Evolutionary conservation across 345 rosid species (phyloP).

Genomic region (Microthlaspi erraticum): DNA sequence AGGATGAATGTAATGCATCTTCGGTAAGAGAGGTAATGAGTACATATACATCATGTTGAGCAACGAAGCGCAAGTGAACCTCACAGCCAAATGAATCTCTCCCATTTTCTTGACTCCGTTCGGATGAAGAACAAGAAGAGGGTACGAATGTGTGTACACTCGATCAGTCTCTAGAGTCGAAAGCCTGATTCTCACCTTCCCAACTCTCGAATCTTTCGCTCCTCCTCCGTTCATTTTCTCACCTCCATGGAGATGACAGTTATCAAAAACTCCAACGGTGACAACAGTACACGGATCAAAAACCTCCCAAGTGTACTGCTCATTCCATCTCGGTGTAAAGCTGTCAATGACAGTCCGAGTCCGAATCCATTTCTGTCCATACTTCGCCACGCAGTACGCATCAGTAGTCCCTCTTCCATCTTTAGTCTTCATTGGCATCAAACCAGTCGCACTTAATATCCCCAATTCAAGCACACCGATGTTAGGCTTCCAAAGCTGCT

Average conservation of each 20-base stretch:
- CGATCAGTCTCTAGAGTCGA: slow-evolving; percentile 92
- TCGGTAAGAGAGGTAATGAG: slow-evolving; percentile 77
- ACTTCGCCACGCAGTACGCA: slow-evolving; percentile 95
- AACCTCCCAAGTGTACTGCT: slow-evolving; percentile 97
- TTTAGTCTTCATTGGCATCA: slow-evolving; percentile 88
- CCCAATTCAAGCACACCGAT: slow-evolving; percentile 90
- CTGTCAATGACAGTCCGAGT: slow-evolving; percentile 89
- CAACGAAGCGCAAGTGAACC: slow-evolving; percentile 84
- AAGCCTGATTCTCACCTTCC: slow-evolving; percentile 88
- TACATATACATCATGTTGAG: slow-evolving; percentile 96
- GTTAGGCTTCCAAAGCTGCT: slow-evolving; percentile 81
- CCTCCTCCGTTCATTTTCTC: slow-evolving; percentile 59
- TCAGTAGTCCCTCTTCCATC: slow-evolving; percentile 89
- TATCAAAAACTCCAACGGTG: slow-evolving; percentile 90
- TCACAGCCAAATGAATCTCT: slow-evolving; percentile 89
- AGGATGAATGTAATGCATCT: slow-evolving; percentile 92
- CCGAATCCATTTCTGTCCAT: slow-evolving; percentile 91
- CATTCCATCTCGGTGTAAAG: slow-evolving; percentile 95
- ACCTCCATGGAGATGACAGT: slow-evolving; percentile 78
- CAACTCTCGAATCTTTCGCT: slow-evolving; percentile 68
- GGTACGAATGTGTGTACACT: slow-evolving; percentile 88
- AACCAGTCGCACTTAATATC: slow-evolving; percentile 73
- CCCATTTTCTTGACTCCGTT: slow-evolving; percentile 95
- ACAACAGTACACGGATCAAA: slow-evolving; percentile 91
- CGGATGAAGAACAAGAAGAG: slow-evolving; percentile 75